phyloP scores from a whole-genome alignment of 768 basidiomycete species.

The Pholiota molesta region DNA sequence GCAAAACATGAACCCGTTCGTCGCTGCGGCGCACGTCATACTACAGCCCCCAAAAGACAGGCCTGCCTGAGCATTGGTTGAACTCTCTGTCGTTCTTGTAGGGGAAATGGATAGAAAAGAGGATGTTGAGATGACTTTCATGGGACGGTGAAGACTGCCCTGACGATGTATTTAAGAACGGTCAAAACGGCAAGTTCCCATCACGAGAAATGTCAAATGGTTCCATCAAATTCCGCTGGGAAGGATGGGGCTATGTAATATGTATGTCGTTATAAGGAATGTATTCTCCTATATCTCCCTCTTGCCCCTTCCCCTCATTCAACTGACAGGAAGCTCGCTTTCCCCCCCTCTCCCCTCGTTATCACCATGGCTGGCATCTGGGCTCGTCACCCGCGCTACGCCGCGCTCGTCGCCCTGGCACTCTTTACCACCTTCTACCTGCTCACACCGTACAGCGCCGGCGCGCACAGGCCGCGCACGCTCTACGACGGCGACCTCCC shows the following conservation, averaged over 20 bases:
- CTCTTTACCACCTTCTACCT: conserved; percentile 50
- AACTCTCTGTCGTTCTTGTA: no score
- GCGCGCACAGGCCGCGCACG: conserved; percentile 20
- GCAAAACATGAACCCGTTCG: neutral
- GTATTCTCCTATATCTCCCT: neutral
- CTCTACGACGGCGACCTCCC: conserved; percentile 38
- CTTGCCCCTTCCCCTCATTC: conserved; percentile 22
- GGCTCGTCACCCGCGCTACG: conserved; percentile 57
- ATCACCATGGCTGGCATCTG: conserved; percentile 31
- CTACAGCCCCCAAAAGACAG: neutral
- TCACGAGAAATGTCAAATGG: neutral
- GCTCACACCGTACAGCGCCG: conserved; percentile 36
- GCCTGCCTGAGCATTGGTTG: neutral
- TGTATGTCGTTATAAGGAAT: conserved; percentile 1
- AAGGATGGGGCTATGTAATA: neutral
- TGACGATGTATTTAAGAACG: no score
- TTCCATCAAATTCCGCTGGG: conserved; percentile 1
- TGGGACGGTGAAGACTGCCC: no score
- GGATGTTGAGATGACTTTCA: no score
- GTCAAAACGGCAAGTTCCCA: neutral
- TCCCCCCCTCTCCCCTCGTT: neutral
- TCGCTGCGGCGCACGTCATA: neutral
- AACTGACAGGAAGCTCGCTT: conserved; percentile 19
- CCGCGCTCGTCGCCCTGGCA: conserved; percentile 42
- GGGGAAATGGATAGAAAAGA: no score